Evolutionary conservation across 1,284 basidiomycete species (phyloP).

Genomic region (Leccinum fallax): DNA sequence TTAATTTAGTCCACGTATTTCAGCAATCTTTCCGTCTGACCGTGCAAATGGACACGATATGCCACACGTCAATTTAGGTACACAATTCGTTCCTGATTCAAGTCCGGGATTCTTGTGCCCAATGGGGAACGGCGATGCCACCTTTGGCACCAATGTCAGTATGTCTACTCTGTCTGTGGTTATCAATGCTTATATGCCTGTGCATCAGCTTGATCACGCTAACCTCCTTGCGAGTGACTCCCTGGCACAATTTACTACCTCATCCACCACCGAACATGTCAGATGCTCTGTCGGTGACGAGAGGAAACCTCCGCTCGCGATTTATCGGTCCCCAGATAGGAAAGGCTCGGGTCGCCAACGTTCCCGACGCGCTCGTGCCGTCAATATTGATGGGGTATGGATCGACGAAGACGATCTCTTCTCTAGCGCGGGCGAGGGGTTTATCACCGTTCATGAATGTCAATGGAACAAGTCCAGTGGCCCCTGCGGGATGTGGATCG

Average conservation of each 20-base stretch:
- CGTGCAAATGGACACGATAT: not conserved
- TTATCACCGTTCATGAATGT: constrained; percentile 15
- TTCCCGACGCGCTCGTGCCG: not conserved
- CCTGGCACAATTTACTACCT: not conserved
- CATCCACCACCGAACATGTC: not conserved
- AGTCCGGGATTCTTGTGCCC: not conserved
- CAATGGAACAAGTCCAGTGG: constrained; percentile 7
- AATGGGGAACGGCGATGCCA: not conserved
- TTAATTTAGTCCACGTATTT: not conserved
- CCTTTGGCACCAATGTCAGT: not conserved
- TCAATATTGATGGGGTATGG: constrained; percentile 6
- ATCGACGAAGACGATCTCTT: constrained; percentile 16
- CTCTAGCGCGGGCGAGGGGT: not conserved
- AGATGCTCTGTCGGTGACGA: not conserved
- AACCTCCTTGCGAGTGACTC: not conserved
- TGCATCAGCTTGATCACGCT: not conserved
- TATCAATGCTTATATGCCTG: not conserved
- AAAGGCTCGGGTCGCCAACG: not conserved
- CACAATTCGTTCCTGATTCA: not conserved
- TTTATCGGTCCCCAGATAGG: not conserved
- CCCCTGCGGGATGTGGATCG: constrained; percentile 22
- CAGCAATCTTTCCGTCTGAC: not conserved
- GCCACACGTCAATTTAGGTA: not conserved
- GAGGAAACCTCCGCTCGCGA: not conserved
- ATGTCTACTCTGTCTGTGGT: not conserved